A percentile compares a stretch with the other conserved stretches of the same genome.
Conservation (phyloP, 176 grass and related monocot genomes). For the Eremochloa ophiuroides region DNA sequence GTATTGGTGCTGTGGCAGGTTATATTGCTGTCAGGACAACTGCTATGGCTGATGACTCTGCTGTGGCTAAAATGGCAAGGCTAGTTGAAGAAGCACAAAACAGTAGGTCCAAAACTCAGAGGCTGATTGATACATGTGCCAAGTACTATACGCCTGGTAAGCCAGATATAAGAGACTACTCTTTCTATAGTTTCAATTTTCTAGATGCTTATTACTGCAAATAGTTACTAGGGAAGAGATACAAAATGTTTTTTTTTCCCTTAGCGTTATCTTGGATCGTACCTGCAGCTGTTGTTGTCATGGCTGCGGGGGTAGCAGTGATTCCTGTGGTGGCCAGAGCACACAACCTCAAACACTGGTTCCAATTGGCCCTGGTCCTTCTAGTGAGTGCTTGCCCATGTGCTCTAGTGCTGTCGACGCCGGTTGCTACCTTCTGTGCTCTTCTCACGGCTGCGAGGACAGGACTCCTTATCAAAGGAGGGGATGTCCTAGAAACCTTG, state of each 20-base stretch:
- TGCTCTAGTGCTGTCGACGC: slow-evolving; percentile 86
- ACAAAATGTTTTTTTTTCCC: background rate
- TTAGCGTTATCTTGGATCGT: slow-evolving; percentile 27
- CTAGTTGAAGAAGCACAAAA: slow-evolving; percentile 97
- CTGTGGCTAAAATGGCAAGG: slow-evolving; percentile 89
- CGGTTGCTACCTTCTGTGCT: slow-evolving; percentile 88
- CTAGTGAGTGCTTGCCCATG: slow-evolving; percentile 94
- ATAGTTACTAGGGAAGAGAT: background rate
- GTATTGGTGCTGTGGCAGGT: slow-evolving; percentile 40
- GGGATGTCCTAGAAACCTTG: slow-evolving; percentile 85
- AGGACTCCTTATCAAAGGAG: slow-evolving; percentile 90
- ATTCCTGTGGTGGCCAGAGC: slow-evolving; percentile 49
- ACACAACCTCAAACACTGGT: slow-evolving; percentile 54
- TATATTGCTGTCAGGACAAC: slow-evolving; percentile 94
- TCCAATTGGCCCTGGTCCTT: slow-evolving; percentile 72
- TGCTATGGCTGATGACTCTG: slow-evolving; percentile 72
- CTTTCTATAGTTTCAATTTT: background rate
- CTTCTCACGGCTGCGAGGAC: slow-evolving; percentile 69
- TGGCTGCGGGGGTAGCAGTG: slow-evolving; percentile 56
- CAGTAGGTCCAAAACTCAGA: slow-evolving; percentile 69
- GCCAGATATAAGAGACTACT: background rate
- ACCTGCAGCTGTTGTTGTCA: slow-evolving; percentile 69
- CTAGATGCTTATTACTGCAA: background rate
- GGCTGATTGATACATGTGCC: slow-evolving; percentile 79
- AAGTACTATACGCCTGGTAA: slow-evolving; percentile 94